Evolutionary conservation across 257 asterid genomes (phyloP).

Genomic region (Coffea canephora): DNA sequence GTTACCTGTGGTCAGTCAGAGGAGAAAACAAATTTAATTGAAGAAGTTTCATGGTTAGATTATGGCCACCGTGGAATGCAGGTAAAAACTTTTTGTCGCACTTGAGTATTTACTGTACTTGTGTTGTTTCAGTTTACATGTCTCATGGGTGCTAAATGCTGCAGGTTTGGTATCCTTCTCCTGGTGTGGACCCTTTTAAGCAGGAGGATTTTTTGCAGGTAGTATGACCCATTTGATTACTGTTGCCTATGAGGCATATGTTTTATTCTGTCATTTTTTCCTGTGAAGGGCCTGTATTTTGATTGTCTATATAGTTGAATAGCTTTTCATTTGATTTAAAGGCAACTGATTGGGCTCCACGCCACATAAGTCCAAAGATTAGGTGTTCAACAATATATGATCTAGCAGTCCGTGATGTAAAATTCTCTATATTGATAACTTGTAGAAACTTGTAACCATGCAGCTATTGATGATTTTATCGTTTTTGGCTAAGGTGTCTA

Average conservation of each 20-base stretch:
- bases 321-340: neutral
- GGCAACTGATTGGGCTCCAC: neutral
- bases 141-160: slow-evolving; percentile 49
- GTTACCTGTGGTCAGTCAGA: slow-evolving; percentile 94
- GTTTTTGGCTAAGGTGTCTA: too few relatives aligned
- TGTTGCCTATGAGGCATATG: neutral
- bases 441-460: too few relatives aligned
- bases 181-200: slow-evolving; percentile 85
- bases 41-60: slow-evolving; percentile 98
- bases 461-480: too few relatives aligned
- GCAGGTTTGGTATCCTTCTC: slow-evolving; percentile 99
- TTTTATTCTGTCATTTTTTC: neutral
- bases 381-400: too few relatives aligned
- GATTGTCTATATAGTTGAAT: neutral
- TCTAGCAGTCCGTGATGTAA: too few relatives aligned
- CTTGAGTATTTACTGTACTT: slow-evolving; percentile 9
- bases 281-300: neutral
- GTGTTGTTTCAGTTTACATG: slow-evolving; percentile 24
- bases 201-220: slow-evolving; percentile 99
- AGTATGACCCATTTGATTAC: slow-evolving; percentile 1
- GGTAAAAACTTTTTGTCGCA: slow-evolving; percentile 54
- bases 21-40: slow-evolving; percentile 93
- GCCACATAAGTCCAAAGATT: neutral
- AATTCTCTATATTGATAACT: too few relatives aligned
- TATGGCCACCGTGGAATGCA: slow-evolving; percentile 99